Evolutionary conservation across 164 flowering plant species (phyloP).

Genomic region (Sextonia rubra): DNA sequence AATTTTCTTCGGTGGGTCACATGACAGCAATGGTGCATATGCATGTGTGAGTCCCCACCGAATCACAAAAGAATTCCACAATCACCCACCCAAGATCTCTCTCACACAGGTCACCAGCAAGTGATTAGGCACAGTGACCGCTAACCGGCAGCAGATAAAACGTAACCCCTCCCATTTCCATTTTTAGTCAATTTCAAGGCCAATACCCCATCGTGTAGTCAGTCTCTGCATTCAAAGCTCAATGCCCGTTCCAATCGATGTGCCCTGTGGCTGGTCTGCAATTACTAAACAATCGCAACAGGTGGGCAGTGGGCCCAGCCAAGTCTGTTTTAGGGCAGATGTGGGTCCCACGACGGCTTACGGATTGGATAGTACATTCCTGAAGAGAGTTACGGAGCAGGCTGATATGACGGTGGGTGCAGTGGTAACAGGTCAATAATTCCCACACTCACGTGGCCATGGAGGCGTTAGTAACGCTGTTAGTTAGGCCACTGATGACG

Average conservation of each 20-base stretch:
- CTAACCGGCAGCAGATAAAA: no score
- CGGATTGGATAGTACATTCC: background rate
- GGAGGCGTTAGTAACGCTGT: slow-evolving; percentile 8
- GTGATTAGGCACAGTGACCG: no score
- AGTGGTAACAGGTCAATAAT: slow-evolving; percentile 11
- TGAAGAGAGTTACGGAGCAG: slow-evolving; percentile 5
- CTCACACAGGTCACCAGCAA: no score
- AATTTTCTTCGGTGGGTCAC: no score
- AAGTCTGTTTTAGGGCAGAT: background rate
- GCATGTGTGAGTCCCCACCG: no score
- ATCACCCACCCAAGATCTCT: no score
- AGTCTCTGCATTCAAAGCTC: background rate
- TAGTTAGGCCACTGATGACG: background rate
- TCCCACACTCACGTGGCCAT: slow-evolving; percentile 20
- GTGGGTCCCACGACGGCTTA: background rate
- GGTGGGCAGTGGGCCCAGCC: no score
- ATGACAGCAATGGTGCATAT: no score
- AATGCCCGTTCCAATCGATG: no score
- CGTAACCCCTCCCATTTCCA: background rate
- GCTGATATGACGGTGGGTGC: slow-evolving; percentile 6
- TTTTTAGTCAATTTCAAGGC: background rate
- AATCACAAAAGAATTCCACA: no score
- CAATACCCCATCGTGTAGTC: background rate
- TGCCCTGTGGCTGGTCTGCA: background rate
- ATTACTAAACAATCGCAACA: background rate